Evolutionary conservation across 306 rosid genomes (phyloP), one percentile per base, ranked within the genome.

Genomic region (Cucumis melo): DNA sequence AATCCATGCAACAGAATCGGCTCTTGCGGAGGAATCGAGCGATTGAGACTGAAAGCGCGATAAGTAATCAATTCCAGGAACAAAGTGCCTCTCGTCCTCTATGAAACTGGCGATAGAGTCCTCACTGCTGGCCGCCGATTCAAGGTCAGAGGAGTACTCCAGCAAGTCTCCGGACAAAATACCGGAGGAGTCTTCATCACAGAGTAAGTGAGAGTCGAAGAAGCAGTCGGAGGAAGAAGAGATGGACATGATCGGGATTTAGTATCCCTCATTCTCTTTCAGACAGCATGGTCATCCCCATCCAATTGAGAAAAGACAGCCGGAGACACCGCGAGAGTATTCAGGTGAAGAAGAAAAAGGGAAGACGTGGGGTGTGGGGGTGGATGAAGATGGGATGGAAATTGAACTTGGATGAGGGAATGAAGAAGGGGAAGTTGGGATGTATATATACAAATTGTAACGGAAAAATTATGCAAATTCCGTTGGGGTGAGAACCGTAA

Each of bases 1-100:
- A 92, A 94, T 92, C 99, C 99, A 94, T 86, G 95, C 93, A 86
- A 94, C 90, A 9, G 99, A 89, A 48, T 87, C 88, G 32, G 87
- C 88, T 86, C 99, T 87, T 17, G 91, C 92, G 55, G 93, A 78
- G 54, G 91, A 89, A 56, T 92, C 96, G 34, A 87, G 85, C 36
- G 85, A 82, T 36, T 83, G 85, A 78, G 95, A 87, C 14, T 87
- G 81, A 71, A 92, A 84, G 59, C 96, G 83, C 10, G 91, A 81
- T 75, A 90, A 79, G 74, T 89, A 92, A 23, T 94, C 96, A 57
- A 83, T 78, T 20, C 97, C 99, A 15, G 96, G 92, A 20, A 89
- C 90, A 81, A 90, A 90, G 82, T 92, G 85, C 13, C 81, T 77
- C 80, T 94, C 99, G 66, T 87, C 95, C 78, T 92, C 89, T 21